Evolutionary conservation across 2,329 filamentous ascomycete genomes (phyloP), one percentile per base, ranked within the genome.

Genomic region (Alternaria gaisen): DNA sequence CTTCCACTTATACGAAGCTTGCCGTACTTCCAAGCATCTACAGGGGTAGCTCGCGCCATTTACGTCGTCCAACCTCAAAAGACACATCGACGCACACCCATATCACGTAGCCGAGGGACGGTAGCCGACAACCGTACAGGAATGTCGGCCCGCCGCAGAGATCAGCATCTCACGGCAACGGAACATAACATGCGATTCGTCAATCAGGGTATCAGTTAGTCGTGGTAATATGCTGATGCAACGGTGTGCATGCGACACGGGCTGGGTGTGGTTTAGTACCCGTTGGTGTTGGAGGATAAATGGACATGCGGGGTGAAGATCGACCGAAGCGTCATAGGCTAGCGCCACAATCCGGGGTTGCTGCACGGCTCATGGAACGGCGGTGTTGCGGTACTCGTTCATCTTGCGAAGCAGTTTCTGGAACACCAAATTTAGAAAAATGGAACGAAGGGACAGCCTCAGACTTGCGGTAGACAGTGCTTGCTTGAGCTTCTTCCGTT

Each of bases 1-100:
- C 58, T 60, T 61, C 58, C 60, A 54, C 51, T 70, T 68, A 66
- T 63, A 56, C 53, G 41, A 66, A 64, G 62, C 65, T 68, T 68
- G 48, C 60, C 30, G 52, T 24, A 43, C 28, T 26, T 18, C 24
- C 20, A 30, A 51, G 52, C 36, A 42, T 28, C 6, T 6, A 20
- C 40, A 6, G 26, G 50, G 55, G 26, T 56, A 44, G 24, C 30
- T 54, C 34, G 46, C 58, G 60, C 65, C 65, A 56, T 64, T 26
- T 64, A 55, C 60, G 26, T 59, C 47, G 11, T 50, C 7, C 20
- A 32, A 32, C 38, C 16, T 4, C 52, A 56, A 36, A 9, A 34
- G 20, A 22, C n/a, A n/a, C 51, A 54, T 22, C 30, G 10, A 14
- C 4, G 20, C 46, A 48, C 46, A 38, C 20, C 32, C 12, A 12